Conservation (phyloP, 495 filamentous ascomycete species). For the Tuber aestivum region DNA sequence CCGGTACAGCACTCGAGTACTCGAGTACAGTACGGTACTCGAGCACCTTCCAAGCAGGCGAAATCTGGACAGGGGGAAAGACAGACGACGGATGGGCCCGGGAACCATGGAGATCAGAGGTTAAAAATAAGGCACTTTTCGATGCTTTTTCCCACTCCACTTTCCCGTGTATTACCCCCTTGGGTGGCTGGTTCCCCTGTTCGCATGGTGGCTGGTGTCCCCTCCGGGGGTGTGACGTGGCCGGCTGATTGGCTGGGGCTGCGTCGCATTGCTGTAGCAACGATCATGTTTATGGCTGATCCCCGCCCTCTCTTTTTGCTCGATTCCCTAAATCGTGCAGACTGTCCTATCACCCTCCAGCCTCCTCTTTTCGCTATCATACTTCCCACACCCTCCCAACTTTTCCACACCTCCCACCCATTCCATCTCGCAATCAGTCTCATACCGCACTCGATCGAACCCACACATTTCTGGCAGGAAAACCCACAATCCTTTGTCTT, state of each 20-base stretch:
- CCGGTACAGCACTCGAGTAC: too few relatives aligned
- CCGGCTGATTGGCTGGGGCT: slow-evolving; percentile 10
- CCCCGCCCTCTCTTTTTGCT: slow-evolving; percentile 29
- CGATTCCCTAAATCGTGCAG: background rate
- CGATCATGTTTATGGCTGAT: slow-evolving; percentile 25
- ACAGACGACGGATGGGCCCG: background rate
- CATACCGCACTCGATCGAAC: slow-evolving; percentile 10
- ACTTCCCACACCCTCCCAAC: slow-evolving; percentile 9
- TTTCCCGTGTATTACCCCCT: background rate
- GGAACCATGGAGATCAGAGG: background rate
- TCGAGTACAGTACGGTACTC: too few relatives aligned
- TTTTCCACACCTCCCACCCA: slow-evolving; percentile 7
- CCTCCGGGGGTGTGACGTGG: slow-evolving; percentile 1
- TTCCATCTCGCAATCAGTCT: background rate
- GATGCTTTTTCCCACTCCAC: background rate
- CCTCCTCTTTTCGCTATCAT: slow-evolving; percentile 10
- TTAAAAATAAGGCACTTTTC: background rate
- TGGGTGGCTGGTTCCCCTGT: background rate
- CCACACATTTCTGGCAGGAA: slow-evolving; percentile 15
- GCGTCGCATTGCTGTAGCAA: slow-evolving; percentile 23
- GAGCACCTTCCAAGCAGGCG: too few relatives aligned
- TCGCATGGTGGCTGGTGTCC: background rate
- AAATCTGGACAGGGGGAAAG: background rate
- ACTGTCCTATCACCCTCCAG: slow-evolving; percentile 6
- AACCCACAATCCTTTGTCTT: background rate